These are phyloP conservation scores for Paramyrothecium roridum DNA, from an alignment of 2,329 filamentous ascomycete genomes.

Conservation along the genomic window DNA sequence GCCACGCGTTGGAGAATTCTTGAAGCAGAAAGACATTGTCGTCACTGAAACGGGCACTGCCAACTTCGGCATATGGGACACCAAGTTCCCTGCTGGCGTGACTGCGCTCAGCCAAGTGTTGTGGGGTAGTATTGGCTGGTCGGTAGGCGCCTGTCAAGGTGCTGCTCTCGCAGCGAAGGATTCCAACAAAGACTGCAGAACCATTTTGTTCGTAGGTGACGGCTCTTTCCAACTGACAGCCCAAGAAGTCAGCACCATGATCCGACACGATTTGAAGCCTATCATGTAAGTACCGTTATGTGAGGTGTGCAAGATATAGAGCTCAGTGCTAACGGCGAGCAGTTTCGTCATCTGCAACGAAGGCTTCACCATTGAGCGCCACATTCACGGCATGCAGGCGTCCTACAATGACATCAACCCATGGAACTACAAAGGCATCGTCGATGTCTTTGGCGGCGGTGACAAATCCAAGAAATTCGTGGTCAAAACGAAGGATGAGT, in stretches of 20 bases:
- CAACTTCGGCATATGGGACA: slow-evolving; percentile 87
- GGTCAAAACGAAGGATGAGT: slow-evolving; percentile 66
- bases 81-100: slow-evolving; percentile 73
- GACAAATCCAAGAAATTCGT: slow-evolving; percentile 60
- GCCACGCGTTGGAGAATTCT: slow-evolving; percentile 71
- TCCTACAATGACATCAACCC: slow-evolving; percentile 75
- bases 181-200: slow-evolving; percentile 54
- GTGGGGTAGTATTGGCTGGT: slow-evolving; percentile 65
- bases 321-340: slow-evolving; percentile 13
- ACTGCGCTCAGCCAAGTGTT: slow-evolving; percentile 78
- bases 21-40: slow-evolving; percentile 70
- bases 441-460: slow-evolving; percentile 65
- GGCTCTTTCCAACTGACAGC: slow-evolving; percentile 82
- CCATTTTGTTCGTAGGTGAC: slow-evolving; percentile 85
- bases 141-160: slow-evolving; percentile 55
- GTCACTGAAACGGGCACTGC: slow-evolving; percentile 86
- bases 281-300: slow-evolving; percentile 61
- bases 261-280: slow-evolving; percentile 68
- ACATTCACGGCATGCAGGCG: slow-evolving; percentile 79
- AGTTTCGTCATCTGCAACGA: slow-evolving; percentile 84
- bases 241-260: slow-evolving; percentile 82
- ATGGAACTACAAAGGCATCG: slow-evolving; percentile 71
- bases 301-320: background rate
- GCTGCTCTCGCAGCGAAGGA: slow-evolving; percentile 76
- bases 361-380: slow-evolving; percentile 86